phyloP scores from a whole-genome alignment of 2,329 filamentous ascomycete genomes.

The Triangularia verruculosa region DNA sequence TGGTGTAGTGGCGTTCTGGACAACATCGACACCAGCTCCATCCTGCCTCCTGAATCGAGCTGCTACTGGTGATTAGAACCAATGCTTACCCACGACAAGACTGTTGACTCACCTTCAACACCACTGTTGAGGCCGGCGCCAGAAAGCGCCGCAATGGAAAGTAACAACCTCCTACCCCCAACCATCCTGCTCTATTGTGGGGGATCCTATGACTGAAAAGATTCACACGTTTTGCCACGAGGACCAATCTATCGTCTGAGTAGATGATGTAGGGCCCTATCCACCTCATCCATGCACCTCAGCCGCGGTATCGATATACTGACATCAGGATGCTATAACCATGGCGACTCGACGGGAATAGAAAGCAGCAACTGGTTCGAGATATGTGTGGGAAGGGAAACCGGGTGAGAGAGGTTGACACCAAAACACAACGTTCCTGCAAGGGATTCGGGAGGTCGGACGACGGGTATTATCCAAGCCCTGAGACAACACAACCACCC shows the following conservation, averaged over 20 bases:
- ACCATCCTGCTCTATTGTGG: constrained; percentile 26
- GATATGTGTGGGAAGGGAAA: constrained; percentile 9
- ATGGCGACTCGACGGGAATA: constrained; percentile 16
- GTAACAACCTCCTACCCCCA: constrained; percentile 26
- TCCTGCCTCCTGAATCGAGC: constrained; percentile 18
- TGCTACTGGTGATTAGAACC: constrained; percentile 14
- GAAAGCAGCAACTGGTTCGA: constrained; percentile 12
- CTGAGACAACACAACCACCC: constrained; percentile 18
- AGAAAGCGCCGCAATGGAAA: constrained; percentile 28
- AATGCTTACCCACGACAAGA: background rate
- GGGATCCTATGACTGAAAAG: constrained; percentile 7
- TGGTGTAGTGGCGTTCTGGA: constrained; percentile 10
- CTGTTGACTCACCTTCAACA: constrained; percentile 24
- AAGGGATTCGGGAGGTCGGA: constrained; percentile 20
- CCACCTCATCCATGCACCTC: constrained; percentile 21
- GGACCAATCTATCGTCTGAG: constrained; percentile 8
- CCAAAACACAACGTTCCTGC: background rate
- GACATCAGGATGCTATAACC: constrained; percentile 21
- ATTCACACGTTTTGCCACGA: constrained; percentile 12
- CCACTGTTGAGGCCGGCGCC: constrained; percentile 23
- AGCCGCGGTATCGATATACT: constrained; percentile 13
- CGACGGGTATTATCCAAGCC: constrained; percentile 17
- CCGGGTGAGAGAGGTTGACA: constrained; percentile 12
- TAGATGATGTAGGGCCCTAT: constrained; percentile 13
- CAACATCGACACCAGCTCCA: background rate